Evolutionary conservation across 768 basidiomycete genomes (phyloP).

Genomic region (Kwoniella shandongensis): DNA sequence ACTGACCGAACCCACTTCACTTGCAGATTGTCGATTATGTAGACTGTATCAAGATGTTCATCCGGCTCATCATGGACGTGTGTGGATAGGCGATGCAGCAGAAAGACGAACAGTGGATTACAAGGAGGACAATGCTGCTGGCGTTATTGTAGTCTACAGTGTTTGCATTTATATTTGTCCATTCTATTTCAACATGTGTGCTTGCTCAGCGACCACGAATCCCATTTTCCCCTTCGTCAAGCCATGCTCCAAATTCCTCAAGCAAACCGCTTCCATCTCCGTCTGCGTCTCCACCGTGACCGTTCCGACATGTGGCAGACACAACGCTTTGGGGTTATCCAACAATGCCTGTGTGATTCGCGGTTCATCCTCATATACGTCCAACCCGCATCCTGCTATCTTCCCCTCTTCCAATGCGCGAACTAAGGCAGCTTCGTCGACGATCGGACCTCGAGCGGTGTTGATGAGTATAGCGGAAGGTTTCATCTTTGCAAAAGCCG

Average conservation of each 20-base stretch:
- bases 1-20: too few species aligned
- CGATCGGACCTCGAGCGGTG: slow-evolving; percentile 66
- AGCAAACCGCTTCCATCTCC: slow-evolving; percentile 21
- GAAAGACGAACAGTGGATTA: neutral
- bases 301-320: slow-evolving; percentile 25
- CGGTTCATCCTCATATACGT: slow-evolving; percentile 68
- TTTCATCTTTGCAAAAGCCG: slow-evolving; percentile 57
- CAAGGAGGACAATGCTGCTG: too few species aligned
- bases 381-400: slow-evolving; percentile 58
- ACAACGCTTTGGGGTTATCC: slow-evolving; percentile 9
- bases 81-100: slow-evolving; percentile 11
- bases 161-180: too few species aligned
- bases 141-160: too few species aligned
- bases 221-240: neutral
- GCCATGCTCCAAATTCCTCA: slow-evolving; percentile 5
- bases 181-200: too few species aligned
- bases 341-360: slow-evolving; percentile 11
- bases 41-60: slow-evolving; percentile 24
- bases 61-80: slow-evolving; percentile 19
- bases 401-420: slow-evolving; percentile 57
- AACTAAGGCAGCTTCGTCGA: slow-evolving; percentile 63
- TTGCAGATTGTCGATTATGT: slow-evolving; percentile 19
- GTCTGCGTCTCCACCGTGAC: slow-evolving; percentile 21
- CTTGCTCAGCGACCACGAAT: too few species aligned
- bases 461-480: slow-evolving; percentile 65